Evolutionary conservation across 2,329 filamentous ascomycete genomes (phyloP), one percentile per base, ranked within the genome.

Genomic region (Stenocarpella maydis): DNA sequence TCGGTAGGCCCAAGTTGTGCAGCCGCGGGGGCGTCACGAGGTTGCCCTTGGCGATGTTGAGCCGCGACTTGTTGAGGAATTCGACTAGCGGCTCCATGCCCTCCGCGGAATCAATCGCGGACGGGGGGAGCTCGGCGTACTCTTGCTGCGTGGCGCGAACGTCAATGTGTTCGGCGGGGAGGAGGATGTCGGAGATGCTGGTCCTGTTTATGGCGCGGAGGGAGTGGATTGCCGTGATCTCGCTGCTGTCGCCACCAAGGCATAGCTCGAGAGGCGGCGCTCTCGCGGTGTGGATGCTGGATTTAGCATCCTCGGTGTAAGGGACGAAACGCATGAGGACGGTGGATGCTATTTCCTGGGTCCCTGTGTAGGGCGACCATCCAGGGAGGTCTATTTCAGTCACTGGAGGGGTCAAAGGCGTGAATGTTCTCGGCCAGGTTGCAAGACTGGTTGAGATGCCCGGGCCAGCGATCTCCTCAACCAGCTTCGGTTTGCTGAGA

Each of bases 251-350:
- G n/a, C 45, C 34, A 37, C 14, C 10, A 31, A 83, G 71, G 15
- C 75, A 76, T 14, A 83, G 77, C 71, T 84, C 82, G 47, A 84
- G 78, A 7, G 71, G 64, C 2, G 79, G 78, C 0, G 75, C 69
- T 15, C 73, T 68, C 41, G 37, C 26, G 28, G 52, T 65, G 41
- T 73, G 67, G 34, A 52, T 28, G 63, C 47, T 10, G 41, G 43
- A n/a, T 21, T 50, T 9, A 0, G 70, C 60, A 34, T 67, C 65
- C 14, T 53, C 28, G 67, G 67, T 1, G 73, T 79, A 77, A 0
- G 84, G 82, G 24, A 80, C 72, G 72, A 88, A 86, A 65, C 82
- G 81, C 61, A 88, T 77, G 50, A 87, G 74, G 8, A 87, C 78
- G 10, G 80, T 77, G 24, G 76, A 75, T 69, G 75, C 68, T 73